Evolutionary conservation across 768 basidiomycete species (phyloP).

Genomic region (Multifurca ochricompacta): DNA sequence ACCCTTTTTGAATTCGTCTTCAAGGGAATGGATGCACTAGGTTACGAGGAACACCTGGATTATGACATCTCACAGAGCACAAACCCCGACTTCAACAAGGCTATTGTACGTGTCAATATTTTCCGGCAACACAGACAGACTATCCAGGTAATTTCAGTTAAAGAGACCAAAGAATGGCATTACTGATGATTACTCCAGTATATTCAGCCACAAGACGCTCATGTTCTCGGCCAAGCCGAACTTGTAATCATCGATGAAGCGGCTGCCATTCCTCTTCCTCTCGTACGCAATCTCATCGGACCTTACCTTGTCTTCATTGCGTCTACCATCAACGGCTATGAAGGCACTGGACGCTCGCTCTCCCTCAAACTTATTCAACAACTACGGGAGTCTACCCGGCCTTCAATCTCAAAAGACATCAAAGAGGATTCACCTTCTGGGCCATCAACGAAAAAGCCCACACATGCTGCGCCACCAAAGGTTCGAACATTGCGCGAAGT

Average conservation of each 20-base stretch:
- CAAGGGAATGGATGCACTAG: slow-evolving; percentile 89
- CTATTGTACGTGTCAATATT: slow-evolving; percentile 91
- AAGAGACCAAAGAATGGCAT: neutral
- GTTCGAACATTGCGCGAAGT: slow-evolving; percentile 83
- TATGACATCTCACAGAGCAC: slow-evolving; percentile 95
- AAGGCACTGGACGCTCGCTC: slow-evolving; percentile 97
- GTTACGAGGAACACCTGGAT: slow-evolving; percentile 96
- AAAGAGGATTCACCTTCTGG: slow-evolving; percentile 37
- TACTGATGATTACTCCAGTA: slow-evolving; percentile 47
- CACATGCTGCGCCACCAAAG: slow-evolving; percentile 49
- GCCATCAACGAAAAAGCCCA: slow-evolving; percentile 42
- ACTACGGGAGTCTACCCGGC: slow-evolving; percentile 83
- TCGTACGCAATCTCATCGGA: slow-evolving; percentile 91
- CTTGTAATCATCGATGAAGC: slow-evolving; percentile 98
- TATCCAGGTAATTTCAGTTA: slow-evolving; percentile 63
- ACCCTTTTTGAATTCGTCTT: slow-evolving; percentile 98
- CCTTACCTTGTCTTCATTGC: slow-evolving; percentile 98
- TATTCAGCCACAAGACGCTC: slow-evolving; percentile 96
- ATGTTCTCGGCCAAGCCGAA: slow-evolving; percentile 96
- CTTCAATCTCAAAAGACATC: slow-evolving; percentile 63
- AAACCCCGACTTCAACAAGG: slow-evolving; percentile 91
- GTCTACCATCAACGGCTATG: slow-evolving; percentile 99
- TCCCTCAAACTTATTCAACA: slow-evolving; percentile 97
- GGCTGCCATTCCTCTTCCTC: slow-evolving; percentile 93
- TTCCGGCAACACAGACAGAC: slow-evolving; percentile 93